A percentile compares a stretch with the other conserved stretches of the same genome.
These are phyloP conservation scores for Kwoniella dendrophila DNA, from an alignment of 768 basidiomycete species.

Conservation along the genomic window DNA sequence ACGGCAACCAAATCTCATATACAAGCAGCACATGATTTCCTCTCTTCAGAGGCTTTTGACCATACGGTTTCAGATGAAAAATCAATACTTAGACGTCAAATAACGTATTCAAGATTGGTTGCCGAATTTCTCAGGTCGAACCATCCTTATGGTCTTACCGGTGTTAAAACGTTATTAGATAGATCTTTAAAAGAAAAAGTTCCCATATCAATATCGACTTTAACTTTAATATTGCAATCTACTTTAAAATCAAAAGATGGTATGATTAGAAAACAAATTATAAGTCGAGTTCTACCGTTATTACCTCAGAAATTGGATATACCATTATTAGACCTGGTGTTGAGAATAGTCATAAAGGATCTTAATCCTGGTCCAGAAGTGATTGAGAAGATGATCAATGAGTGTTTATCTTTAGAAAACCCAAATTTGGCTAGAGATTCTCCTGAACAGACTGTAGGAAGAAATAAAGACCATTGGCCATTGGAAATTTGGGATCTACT, in stretches of 20 bases:
- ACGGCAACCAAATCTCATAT: constrained; percentile 4
- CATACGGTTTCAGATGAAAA: not conserved
- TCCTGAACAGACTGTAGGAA: not conserved
- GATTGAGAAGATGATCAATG: constrained; percentile 32
- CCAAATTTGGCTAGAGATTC: not conserved
- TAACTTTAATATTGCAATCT: constrained; percentile 13
- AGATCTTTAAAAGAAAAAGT: constrained; percentile 12
- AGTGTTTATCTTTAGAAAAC: constrained; percentile 17
- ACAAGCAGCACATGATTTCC: constrained; percentile 6
- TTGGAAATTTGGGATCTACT: constrained; percentile 36
- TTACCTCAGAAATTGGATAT: constrained; percentile 25
- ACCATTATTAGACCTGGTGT: constrained; percentile 25
- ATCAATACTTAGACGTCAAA: constrained; percentile 9
- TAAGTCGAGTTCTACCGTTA: constrained; percentile 21
- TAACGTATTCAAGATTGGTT: constrained; percentile 21
- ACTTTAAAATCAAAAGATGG: constrained; percentile 2
- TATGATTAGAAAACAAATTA: not conserved
- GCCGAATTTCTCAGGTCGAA: constrained; percentile 12
- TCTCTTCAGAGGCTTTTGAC: constrained; percentile 4
- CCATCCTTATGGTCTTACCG: constrained; percentile 12
- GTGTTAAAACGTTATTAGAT: constrained; percentile 6
- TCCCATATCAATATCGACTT: constrained; percentile 15
- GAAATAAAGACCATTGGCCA: constrained; percentile 26
- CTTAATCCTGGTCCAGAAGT: constrained; percentile 13
- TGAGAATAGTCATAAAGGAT: constrained; percentile 18